phyloP scores from a whole-genome alignment of 805 yeast species.

The Candida pseudoglaebosa region DNA sequence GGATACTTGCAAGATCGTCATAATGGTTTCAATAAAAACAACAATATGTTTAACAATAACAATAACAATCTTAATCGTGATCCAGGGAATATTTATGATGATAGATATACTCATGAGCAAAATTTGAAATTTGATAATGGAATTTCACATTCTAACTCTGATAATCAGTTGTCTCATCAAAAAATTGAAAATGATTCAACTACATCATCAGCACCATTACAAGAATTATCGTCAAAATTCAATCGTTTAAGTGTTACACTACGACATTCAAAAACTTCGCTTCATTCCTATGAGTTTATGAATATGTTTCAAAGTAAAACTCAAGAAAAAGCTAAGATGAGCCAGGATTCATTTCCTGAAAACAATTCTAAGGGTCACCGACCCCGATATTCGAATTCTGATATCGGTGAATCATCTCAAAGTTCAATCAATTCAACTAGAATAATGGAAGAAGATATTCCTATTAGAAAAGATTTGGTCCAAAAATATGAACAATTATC shows the following conservation, averaged over 20 bases:
- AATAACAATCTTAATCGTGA: background rate
- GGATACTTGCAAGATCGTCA: background rate
- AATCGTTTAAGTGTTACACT: constrained; percentile 35
- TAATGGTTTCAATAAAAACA: too few species aligned
- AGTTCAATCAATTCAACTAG: constrained; percentile 7
- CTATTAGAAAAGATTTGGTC: constrained; percentile 25
- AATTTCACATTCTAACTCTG: too few species aligned
- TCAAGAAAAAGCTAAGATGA: background rate
- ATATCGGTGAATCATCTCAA: constrained; percentile 5
- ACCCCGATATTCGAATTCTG: background rate
- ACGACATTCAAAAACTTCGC: constrained; percentile 30
- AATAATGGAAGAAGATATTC: constrained; percentile 18
- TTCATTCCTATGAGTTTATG: constrained; percentile 39
- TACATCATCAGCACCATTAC: constrained; percentile 26
- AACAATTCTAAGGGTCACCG: background rate
- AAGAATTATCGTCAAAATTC: constrained; percentile 31
- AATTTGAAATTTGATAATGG: too few species aligned
- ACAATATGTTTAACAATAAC: background rate
- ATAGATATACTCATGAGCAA: too few species aligned
- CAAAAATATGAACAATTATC: constrained; percentile 14
- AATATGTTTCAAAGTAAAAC: constrained; percentile 30
- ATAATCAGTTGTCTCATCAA: too few species aligned
- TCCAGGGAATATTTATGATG: too few species aligned
- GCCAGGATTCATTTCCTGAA: background rate
- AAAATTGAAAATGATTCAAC: background rate